Percentiles rank a stretch among this genome's conserved stretches.
phyloP scores from a whole-genome alignment of 495 filamentous ascomycete species.

The Penicillium taxi region DNA sequence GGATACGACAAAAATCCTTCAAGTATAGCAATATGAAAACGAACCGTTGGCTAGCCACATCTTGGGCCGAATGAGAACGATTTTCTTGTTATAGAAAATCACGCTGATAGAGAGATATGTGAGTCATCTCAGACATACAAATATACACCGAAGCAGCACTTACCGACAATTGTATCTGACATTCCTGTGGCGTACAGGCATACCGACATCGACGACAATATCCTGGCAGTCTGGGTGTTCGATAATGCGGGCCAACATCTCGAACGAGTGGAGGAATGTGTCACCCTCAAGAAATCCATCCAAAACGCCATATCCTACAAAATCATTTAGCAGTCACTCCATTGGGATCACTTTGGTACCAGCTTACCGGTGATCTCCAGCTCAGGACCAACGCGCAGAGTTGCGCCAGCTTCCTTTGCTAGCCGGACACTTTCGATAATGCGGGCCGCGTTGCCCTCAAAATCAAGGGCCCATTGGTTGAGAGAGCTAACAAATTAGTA shows the following conservation, averaged over 20 bases:
- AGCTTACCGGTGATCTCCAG: constrained; percentile 49
- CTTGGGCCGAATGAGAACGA: constrained; percentile 74
- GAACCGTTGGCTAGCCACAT: constrained; percentile 70
- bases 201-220: constrained; percentile 73
- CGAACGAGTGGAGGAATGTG: constrained; percentile 62
- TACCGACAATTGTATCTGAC: constrained; percentile 63
- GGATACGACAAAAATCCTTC: background rate
- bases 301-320: constrained; percentile 53
- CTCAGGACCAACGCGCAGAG: constrained; percentile 70
- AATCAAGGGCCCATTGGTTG: constrained; percentile 63
- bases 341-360: constrained; percentile 17
- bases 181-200: constrained; percentile 58
- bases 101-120: too few relatives aligned
- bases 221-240: constrained; percentile 56
- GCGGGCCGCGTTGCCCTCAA: constrained; percentile 64
- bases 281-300: constrained; percentile 28
- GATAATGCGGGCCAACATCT: constrained; percentile 53
- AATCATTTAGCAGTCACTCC: constrained; percentile 21
- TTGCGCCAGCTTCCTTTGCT: constrained; percentile 63
- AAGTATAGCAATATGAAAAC: constrained; percentile 8
- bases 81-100: constrained; percentile 57
- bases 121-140: too few relatives aligned
- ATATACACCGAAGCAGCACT: background rate
- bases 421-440: constrained; percentile 68
- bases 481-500: constrained; percentile 22